phyloP scores from a whole-genome alignment of 2,329 filamentous ascomycete genomes.

The Beauveria australis region DNA sequence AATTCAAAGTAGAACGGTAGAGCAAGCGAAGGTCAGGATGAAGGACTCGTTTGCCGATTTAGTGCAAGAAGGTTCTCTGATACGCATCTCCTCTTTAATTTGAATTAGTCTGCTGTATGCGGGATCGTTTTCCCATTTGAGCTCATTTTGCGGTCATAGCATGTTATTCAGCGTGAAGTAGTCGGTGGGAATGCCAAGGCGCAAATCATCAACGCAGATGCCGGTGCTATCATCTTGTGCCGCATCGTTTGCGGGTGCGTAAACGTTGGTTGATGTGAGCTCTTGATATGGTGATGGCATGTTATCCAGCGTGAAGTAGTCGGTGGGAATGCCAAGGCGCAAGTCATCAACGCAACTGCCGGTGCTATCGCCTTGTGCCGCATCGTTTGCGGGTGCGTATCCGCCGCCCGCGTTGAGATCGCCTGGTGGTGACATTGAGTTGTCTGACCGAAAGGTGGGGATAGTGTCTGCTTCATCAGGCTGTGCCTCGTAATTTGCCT shows the following conservation, averaged over 20 bases:
- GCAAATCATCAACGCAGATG: neutral
- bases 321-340: neutral
- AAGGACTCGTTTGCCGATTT: neutral
- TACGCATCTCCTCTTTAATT: neutral
- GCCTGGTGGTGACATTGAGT: neutral
- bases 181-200: neutral
- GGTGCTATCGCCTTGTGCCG: neutral
- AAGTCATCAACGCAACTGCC: neutral
- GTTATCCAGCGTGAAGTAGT: neutral
- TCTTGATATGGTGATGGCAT: neutral
- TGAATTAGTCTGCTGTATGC: neutral
- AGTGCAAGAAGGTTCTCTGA: neutral
- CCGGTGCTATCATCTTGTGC: neutral
- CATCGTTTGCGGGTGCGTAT: neutral
- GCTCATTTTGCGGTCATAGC: neutral
- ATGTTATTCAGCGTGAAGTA: neutral
- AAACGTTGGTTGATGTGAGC: neutral
- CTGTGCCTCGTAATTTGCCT: neutral
- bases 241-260: neutral
- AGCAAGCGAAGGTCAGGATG: neutral
- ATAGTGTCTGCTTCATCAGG: neutral
- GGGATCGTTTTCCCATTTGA: neutral
- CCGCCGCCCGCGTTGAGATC: neutral
- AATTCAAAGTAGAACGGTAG: neutral
- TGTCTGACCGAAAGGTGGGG: neutral